Evolutionary conservation across 345 rosid genomes (phyloP), one percentile per base, ranked within the genome.

Genomic region (Aquilaria malaccensis): DNA sequence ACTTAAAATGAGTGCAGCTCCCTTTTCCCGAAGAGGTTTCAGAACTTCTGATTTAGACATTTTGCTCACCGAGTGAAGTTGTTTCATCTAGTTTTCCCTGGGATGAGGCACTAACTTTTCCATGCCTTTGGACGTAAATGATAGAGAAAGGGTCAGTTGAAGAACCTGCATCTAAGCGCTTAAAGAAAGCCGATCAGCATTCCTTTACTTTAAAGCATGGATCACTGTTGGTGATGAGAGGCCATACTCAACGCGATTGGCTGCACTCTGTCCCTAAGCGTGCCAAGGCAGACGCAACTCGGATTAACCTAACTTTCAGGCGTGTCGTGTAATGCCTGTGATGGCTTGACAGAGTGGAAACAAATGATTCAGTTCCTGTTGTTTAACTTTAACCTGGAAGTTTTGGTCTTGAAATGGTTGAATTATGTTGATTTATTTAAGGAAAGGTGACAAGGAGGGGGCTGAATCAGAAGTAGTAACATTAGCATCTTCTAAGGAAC

Each of bases 191-290:
- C 9, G 78, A 84, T 72, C 94, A 81, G 52, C 85, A 73, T 10
- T 68, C 74, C 15, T 88, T 88, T 63, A 67, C 59, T 3, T 45
- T 91, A 60, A 91, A 86, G 79, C 96, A 88, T 55, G 98, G 97
- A 69, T 87, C 97, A 0, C 67, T 92, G 54, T 61, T 92, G 46
- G 85, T 88, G 61, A 92, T 92, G 98, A 85, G 80, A 52, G 97
- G 95, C 13, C 68, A 89, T 75, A 85, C 88, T 6, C 98, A 87
- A 68, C 84, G 89, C 63, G 97, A 92, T 43, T 92, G 98, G 98
- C 65, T 82, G 5, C 98, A 92, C 73, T 89, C 95, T 0, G 88
- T 92, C 67, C 98, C 95, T 13, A 91, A 87, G 79, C 84, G 95
- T 30, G 82, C 79, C 22, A 89, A 80, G 71, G 85, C 72, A 1